Conservation (phyloP, 2,329 filamentous ascomycete species). For the Stylonectria norvegica region DNA sequence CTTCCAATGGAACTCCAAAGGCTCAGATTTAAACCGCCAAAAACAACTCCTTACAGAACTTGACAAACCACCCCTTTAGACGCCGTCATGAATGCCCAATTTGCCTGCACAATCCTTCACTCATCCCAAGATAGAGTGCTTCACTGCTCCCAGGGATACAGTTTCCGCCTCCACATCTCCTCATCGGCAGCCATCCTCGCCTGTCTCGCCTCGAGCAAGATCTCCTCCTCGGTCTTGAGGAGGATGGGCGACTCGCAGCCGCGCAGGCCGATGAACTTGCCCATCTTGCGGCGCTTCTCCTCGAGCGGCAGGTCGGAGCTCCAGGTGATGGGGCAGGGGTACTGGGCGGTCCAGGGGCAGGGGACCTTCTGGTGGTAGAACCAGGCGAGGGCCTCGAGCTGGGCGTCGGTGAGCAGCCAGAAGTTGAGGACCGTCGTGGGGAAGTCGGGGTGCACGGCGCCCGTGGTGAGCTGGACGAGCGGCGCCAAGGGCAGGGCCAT, state of each 20-base stretch:
- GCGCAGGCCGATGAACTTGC: slow-evolving; percentile 68
- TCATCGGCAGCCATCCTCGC: slow-evolving; percentile 42
- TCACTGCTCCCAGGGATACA: slow-evolving; percentile 26
- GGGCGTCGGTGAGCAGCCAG: slow-evolving; percentile 67
- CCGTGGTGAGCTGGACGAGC: slow-evolving; percentile 61
- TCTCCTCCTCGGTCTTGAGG: slow-evolving; percentile 46
- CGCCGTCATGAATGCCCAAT: no score
- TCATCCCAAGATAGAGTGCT: background rate
- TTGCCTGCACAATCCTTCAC: no score
- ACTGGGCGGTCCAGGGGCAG: slow-evolving; percentile 51
- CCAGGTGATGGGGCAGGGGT: slow-evolving; percentile 69
- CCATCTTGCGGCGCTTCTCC: slow-evolving; percentile 70
- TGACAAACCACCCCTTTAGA: slow-evolving; percentile 6
- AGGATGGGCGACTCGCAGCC: slow-evolving; percentile 46
- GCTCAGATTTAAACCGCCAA: background rate
- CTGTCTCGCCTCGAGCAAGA: slow-evolving; percentile 41
- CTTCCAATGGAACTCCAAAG: no score
- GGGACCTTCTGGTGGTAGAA: slow-evolving; percentile 71
- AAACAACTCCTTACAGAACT: slow-evolving; percentile 2
- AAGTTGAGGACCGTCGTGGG: slow-evolving; percentile 66
- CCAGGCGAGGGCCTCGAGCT: slow-evolving; percentile 66
- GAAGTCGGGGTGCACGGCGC: slow-evolving; percentile 61
- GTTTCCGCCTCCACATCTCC: slow-evolving; percentile 47
- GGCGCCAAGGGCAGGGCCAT: slow-evolving; percentile 65
- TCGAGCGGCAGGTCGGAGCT: slow-evolving; percentile 48